Conservation (phyloP, 1,284 basidiomycete species). For the Sporisorium scitamineum region DNA sequence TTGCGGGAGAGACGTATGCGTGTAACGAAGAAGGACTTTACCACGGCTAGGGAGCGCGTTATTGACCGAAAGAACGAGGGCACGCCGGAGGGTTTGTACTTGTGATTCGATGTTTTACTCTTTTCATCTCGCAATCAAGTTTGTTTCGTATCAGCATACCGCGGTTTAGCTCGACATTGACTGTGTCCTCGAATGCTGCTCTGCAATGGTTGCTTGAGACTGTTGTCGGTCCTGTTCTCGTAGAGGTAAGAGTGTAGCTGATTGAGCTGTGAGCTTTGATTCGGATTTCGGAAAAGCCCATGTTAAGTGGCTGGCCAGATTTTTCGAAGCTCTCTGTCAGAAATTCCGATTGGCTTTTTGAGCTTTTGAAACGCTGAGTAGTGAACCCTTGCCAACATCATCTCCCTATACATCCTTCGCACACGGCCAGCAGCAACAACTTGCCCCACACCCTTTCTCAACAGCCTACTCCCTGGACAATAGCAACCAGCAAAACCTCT, state of each 20-base stretch:
- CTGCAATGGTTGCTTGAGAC: background rate
- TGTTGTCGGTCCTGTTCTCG: background rate
- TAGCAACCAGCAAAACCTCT: background rate
- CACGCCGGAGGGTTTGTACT: slow-evolving; percentile 63
- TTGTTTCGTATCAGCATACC: background rate
- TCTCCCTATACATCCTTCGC: background rate
- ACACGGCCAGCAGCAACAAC: background rate
- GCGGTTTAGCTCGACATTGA: background rate
- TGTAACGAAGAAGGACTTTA: slow-evolving; percentile 80
- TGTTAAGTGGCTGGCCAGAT: background rate
- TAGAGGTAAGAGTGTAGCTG: background rate
- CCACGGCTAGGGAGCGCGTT: slow-evolving; percentile 65
- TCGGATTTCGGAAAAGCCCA: slow-evolving; percentile 5
- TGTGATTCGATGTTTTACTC: slow-evolving; percentile 12
- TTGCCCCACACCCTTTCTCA: background rate
- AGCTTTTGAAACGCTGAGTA: background rate
- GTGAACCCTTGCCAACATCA: slow-evolving; percentile 6
- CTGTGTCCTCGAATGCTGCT: background rate
- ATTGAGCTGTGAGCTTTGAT: background rate
- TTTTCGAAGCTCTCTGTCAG: background rate
- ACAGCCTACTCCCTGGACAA: too few relatives aligned
- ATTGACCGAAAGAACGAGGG: slow-evolving; percentile 68
- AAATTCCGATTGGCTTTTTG: background rate
- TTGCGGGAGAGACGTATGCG: slow-evolving; percentile 95
- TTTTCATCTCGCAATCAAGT: background rate